phyloP scores from a whole-genome alignment of 192 early-diverging fungal genomes.

The Rhizophagus prolifer region DNA sequence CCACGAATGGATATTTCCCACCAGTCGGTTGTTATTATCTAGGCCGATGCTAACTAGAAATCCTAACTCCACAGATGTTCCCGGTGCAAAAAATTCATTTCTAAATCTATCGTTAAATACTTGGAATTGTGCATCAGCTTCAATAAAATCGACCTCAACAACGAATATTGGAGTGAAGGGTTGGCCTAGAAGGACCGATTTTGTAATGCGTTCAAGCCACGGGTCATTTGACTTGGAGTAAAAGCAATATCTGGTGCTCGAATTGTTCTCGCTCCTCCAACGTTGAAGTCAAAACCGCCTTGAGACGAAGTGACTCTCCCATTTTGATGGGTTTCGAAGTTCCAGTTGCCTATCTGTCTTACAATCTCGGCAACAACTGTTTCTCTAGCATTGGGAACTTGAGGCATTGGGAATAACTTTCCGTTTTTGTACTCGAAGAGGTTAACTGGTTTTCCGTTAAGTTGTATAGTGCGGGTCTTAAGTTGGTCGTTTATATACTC shows the following conservation, averaged over 20 bases:
- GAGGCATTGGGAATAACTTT: slow-evolving; percentile 13
- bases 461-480: background rate
- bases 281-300: slow-evolving; percentile 22
- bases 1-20: background rate
- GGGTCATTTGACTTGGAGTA: background rate
- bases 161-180: slow-evolving; percentile 26
- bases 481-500: no score
- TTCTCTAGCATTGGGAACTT: background rate
- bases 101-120: slow-evolving; percentile 12
- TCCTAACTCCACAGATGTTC: no score
- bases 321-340: slow-evolving; percentile 26
- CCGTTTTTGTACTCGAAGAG: slow-evolving; percentile 13
- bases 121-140: background rate
- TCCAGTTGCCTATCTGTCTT: slow-evolving; percentile 19
- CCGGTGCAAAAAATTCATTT: slow-evolving; percentile 12
- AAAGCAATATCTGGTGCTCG: slow-evolving; percentile 13
- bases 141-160: slow-evolving; percentile 18
- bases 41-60: background rate
- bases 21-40: background rate
- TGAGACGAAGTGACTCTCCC: slow-evolving; percentile 12
- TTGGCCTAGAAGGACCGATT: slow-evolving; percentile 15
- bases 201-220: background rate
- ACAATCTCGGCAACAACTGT: background rate
- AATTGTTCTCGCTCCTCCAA: slow-evolving; percentile 20
- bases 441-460: slow-evolving; percentile 10